Evolutionary conservation across 345 rosid genomes (phyloP).

Genomic region (Eucalyptus guilfoylei): DNA sequence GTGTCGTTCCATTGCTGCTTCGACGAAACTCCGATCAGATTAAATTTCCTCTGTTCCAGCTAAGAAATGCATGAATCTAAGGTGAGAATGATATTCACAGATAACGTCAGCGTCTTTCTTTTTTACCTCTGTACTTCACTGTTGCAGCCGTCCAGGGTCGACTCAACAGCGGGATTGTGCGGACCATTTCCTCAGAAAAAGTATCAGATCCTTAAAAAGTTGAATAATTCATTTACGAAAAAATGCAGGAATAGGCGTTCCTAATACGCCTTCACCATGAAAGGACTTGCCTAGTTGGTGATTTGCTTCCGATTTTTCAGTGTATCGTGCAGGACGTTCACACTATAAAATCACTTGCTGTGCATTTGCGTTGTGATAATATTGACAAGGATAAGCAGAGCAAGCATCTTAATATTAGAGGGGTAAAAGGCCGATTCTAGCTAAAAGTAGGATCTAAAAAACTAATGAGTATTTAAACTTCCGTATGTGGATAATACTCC

Average conservation of each 20-base stretch:
- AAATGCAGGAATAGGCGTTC: neutral
- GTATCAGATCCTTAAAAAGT: neutral
- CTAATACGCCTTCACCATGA: neutral
- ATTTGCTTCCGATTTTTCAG: neutral
- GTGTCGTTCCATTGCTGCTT: neutral
- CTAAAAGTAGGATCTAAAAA: neutral
- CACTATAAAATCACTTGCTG: neutral
- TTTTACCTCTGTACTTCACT: neutral
- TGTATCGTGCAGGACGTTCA: neutral
- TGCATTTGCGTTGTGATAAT: neutral
- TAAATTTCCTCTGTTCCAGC: neutral
- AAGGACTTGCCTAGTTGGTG: neutral
- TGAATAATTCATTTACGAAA: neutral
- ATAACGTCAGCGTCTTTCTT: neutral
- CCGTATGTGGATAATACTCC: neutral
- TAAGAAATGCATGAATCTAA: neutral
- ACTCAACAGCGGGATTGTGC: neutral
- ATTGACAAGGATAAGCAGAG: neutral
- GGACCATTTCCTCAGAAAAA: neutral
- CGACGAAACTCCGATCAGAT: neutral
- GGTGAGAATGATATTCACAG: neutral
- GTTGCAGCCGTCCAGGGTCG: neutral
- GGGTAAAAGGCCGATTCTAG: neutral
- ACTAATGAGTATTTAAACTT: neutral
- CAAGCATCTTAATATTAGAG: neutral